Conservation (phyloP, 352 stramenopile genomes). For the Blastocystis sp. region DNA sequence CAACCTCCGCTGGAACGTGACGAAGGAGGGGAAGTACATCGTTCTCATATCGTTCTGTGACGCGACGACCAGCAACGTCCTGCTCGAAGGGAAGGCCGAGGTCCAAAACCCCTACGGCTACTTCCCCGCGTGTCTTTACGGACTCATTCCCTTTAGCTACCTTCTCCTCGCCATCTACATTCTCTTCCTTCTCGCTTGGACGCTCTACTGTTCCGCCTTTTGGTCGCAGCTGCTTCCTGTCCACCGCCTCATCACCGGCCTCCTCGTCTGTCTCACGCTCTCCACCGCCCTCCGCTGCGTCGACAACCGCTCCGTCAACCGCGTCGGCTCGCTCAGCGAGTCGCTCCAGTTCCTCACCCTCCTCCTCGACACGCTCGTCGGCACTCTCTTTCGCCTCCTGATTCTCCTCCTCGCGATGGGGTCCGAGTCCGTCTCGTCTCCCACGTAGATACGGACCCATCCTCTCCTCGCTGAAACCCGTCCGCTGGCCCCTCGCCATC, state of each 20-base stretch:
- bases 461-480: neutral
- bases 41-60: constrained; percentile 5
- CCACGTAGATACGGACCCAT: neutral
- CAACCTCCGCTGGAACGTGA: neutral
- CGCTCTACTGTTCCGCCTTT: neutral
- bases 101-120: constrained; percentile 31
- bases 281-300: neutral
- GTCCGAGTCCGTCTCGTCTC: neutral
- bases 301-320: constrained; percentile 74
- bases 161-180: neutral
- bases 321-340: constrained; percentile 96
- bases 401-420: neutral
- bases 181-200: neutral
- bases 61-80: neutral
- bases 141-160: neutral
- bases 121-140: neutral
- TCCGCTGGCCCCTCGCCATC: neutral
- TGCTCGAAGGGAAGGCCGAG: neutral
- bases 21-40: constrained; percentile 10
- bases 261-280: neutral
- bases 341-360: constrained; percentile 73
- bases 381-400: neutral
- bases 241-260: neutral
- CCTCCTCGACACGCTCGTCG: neutral
- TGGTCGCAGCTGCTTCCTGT: neutral